phyloP scores from a whole-genome alignment of 805 yeast species.

The Naumovozyma baii region DNA sequence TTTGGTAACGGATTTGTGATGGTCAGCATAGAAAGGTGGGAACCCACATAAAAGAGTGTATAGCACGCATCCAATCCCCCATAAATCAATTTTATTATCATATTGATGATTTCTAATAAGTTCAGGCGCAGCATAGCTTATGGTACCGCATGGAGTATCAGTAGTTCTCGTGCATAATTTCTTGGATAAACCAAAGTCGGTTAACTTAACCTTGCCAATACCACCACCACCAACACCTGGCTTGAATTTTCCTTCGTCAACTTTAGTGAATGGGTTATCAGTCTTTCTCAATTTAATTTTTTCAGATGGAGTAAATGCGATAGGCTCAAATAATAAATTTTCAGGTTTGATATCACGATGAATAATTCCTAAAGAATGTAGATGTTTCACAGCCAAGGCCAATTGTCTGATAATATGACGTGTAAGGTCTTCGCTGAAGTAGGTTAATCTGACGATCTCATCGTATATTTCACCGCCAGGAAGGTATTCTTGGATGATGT shows the following conservation, averaged over 20 bases:
- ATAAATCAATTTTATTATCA: constrained; percentile 90
- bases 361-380: constrained; percentile 66
- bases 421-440: constrained; percentile 51
- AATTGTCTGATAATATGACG: constrained; percentile 55
- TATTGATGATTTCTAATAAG: constrained; percentile 85
- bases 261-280: constrained; percentile 54
- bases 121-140: constrained; percentile 96
- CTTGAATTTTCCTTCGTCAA: constrained; percentile 76
- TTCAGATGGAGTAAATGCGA: constrained; percentile 38
- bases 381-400: constrained; percentile 50
- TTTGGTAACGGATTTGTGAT: constrained; percentile 49
- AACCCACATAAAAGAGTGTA: constrained; percentile 91
- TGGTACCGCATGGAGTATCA: constrained; percentile 96
- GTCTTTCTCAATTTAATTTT: constrained; percentile 38
- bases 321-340: constrained; percentile 54
- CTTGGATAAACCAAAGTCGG: constrained; percentile 91
- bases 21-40: constrained; percentile 82
- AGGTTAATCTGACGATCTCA: constrained; percentile 53
- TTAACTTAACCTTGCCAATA: constrained; percentile 77
- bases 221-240: constrained; percentile 86
- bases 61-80: constrained; percentile 95
- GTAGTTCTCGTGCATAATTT: constrained; percentile 76
- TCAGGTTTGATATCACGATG: constrained; percentile 79
- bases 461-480: constrained; percentile 64
- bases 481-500: constrained; percentile 58